phyloP scores from a whole-genome alignment of 805 yeast genomes.

The Candida michaelii region DNA sequence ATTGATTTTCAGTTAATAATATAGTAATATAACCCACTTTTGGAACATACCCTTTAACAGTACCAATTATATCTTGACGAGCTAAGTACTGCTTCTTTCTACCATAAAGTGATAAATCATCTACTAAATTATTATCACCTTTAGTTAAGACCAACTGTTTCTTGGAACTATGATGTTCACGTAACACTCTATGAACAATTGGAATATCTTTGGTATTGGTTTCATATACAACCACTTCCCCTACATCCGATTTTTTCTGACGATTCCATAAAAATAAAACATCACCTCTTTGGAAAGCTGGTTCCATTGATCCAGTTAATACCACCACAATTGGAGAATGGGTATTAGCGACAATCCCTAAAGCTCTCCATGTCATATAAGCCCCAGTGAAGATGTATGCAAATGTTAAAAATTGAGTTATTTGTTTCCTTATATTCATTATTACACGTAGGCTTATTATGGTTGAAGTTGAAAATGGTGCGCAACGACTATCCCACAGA shows the following conservation, averaged over 20 bases:
- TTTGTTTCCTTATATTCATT: conserved; percentile 62
- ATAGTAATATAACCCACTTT: conserved; percentile 88
- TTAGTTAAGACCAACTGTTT: conserved; percentile 82
- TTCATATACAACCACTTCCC: conserved; percentile 93
- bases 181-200: conserved; percentile 92
- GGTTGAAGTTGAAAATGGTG: no score
- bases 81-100: conserved; percentile 73
- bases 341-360: conserved; percentile 74
- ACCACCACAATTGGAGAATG: conserved; percentile 96
- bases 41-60: conserved; percentile 92
- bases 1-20: conserved; percentile 82
- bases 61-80: conserved; percentile 82
- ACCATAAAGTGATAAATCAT: conserved; percentile 85
- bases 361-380: conserved; percentile 85
- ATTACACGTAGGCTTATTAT: not conserved
- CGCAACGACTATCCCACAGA: not conserved
- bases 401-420: conserved; percentile 66
- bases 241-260: conserved; percentile 63
- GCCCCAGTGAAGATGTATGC: conserved; percentile 85
- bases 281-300: conserved; percentile 98
- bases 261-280: conserved; percentile 90
- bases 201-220: conserved; percentile 79
- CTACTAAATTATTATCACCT: conserved; percentile 94
- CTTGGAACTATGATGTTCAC: conserved; percentile 65
- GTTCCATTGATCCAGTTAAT: conserved; percentile 98